Percentiles rank a stretch among this genome's conserved stretches.
phyloP scores from a whole-genome alignment of 2,329 filamentous ascomycete genomes.

The Phoma sp. region DNA sequence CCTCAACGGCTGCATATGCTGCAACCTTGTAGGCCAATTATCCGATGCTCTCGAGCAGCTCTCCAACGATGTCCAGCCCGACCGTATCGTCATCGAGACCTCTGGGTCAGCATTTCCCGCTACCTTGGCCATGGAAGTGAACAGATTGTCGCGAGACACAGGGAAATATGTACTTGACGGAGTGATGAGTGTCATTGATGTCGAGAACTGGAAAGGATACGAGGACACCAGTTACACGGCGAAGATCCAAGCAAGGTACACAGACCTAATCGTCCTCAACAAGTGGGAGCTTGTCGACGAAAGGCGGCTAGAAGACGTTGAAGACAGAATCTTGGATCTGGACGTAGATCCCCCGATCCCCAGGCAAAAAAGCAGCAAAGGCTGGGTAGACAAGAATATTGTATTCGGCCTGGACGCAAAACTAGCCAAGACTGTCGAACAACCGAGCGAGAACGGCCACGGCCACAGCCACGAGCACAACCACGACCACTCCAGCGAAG shows the following conservation, averaged over 20 bases:
- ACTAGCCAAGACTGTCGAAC: slow-evolving; percentile 61
- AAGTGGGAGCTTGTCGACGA: slow-evolving; percentile 86
- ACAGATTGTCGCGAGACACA: slow-evolving; percentile 74
- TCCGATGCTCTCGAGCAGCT: slow-evolving; percentile 80
- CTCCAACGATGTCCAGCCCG: slow-evolving; percentile 65
- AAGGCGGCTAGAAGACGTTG: slow-evolving; percentile 74
- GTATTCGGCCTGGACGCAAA: slow-evolving; percentile 89
- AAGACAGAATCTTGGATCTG: slow-evolving; percentile 80
- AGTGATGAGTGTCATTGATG: slow-evolving; percentile 87
- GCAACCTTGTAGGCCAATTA: slow-evolving; percentile 94
- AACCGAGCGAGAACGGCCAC: slow-evolving; percentile 53
- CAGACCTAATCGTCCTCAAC: slow-evolving; percentile 88
- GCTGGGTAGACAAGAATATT: slow-evolving; percentile 77
- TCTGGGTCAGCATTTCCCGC: slow-evolving; percentile 82
- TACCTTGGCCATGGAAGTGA: slow-evolving; percentile 89
- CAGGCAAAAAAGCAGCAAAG: slow-evolving; percentile 84
- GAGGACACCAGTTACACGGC: slow-evolving; percentile 91
- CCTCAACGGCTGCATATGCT: slow-evolving; percentile 97
- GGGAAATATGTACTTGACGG: slow-evolving; percentile 79
- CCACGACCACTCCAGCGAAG: slow-evolving; percentile 76
- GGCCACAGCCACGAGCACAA: slow-evolving; percentile 62
- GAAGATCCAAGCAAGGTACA: slow-evolving; percentile 85
- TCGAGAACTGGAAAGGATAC: slow-evolving; percentile 94
- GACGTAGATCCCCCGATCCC: slow-evolving; percentile 76
- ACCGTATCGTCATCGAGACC: slow-evolving; percentile 94